Base-by-base conservation (phyloP, 306 rosid genomes). In the Dryas drummondii region DNA sequence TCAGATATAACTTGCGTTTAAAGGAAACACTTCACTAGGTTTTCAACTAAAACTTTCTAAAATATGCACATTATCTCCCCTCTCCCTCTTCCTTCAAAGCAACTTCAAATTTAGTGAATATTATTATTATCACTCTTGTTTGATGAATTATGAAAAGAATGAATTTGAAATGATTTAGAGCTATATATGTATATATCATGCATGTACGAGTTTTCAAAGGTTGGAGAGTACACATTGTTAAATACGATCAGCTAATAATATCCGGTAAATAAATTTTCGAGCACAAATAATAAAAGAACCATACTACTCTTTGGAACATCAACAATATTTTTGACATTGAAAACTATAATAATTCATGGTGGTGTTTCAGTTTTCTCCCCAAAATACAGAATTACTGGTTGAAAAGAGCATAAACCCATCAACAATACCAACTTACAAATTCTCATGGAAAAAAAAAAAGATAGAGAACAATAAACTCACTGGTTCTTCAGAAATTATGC, bases 401-500 rank as follows among this genome's bases (percentile, higher is more conserved):
- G 5, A 37, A 74, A 64, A 10, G 42, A 9, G 4, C 59, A 22
- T 0, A 49, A 12, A 53, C 68, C 78, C 78, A 62, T 6, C 10
- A 50, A 53, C 53, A 42, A 63, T 19, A 59, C n/a, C 47, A 77
- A 14, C n/a, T 46, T 5, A 27, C 5, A 62, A 15, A 49, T 19
- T 40, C 0, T 46, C 49, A 15, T 15, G 48, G 7, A 14, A n/a
- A 4, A 32, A 22, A 61, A 44, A 60, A 41, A 40, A 66, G 65
- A 62, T 14, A 51, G 52, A 56, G 67, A 15, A 32, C n/a, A 51
- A 40, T 37, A 9, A 53, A 42, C 93, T 78, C 66, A 92, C 99
- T 2, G 97, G 72, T 84, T 94, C 98, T 73, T 94, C 89, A 54
- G 99, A 94, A 76, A 94, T 92, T 26, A 94, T 94, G 88, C 99